Percentiles rank a stretch among this genome's conserved stretches.
Evolutionary conservation across 352 stramenopile genomes (phyloP).

Genomic region (Blastocystis sp.): DNA sequence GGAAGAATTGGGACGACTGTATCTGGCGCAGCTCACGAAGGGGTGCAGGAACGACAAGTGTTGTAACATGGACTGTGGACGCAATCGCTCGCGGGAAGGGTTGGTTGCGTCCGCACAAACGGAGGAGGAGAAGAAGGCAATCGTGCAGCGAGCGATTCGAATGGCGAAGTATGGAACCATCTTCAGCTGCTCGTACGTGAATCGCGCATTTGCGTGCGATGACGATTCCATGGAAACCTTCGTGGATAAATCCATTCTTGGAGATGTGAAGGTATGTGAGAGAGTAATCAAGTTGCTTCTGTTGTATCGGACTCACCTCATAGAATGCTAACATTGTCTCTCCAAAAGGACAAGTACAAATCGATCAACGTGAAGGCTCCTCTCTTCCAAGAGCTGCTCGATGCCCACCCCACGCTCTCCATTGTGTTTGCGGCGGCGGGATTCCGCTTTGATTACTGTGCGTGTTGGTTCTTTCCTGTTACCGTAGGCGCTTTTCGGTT

Average conservation of each 20-base stretch:
- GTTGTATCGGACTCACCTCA: neutral
- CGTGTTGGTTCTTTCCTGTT: neutral
- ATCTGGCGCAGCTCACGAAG: constrained; percentile 39
- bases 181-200: constrained; percentile 52
- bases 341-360: constrained; percentile 44
- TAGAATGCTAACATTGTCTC: constrained; percentile 50
- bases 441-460: constrained; percentile 45
- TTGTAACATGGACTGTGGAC: constrained; percentile 59
- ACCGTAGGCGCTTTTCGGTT: constrained; percentile 1
- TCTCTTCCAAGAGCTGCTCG: neutral
- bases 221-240: neutral
- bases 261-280: neutral
- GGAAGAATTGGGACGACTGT: constrained; percentile 29
- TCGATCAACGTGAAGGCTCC: constrained; percentile 20
- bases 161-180: constrained; percentile 56
- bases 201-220: neutral
- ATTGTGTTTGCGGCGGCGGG: constrained; percentile 63
- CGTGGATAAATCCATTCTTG: neutral
- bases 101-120: neutral
- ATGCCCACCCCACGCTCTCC: neutral
- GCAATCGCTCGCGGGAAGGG: neutral
- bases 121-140: constrained; percentile 18
- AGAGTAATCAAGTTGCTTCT: constrained; percentile 13
- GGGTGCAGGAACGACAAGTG: constrained; percentile 60
- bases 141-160: neutral